Conservation (phyloP, 306 rosid genomes). For the Prunus mira region DNA sequence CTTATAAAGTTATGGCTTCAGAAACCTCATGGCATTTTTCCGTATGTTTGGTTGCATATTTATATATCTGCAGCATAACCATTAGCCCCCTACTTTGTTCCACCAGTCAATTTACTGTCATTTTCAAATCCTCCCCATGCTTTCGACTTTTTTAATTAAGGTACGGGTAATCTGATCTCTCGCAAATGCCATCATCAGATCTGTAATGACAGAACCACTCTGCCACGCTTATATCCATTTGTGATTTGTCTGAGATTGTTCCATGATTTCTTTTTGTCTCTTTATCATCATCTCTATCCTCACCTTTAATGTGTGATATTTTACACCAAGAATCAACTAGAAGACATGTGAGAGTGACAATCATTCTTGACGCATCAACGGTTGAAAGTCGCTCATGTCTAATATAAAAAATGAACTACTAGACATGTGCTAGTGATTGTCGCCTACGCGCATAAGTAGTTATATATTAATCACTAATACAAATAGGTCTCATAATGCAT, state of each 20-base stretch:
- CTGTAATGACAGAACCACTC: slow-evolving; percentile 23
- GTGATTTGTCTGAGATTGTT: slow-evolving; percentile 2
- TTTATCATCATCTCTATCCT: not conserved
- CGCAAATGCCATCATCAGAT: slow-evolving; percentile 2
- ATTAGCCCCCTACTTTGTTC: slow-evolving; percentile 29
- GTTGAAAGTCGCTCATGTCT: too few relatives aligned
- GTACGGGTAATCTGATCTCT: slow-evolving; percentile 1
- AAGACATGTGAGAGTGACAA: not conserved
- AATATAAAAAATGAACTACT: too few relatives aligned
- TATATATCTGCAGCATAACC: slow-evolving; percentile 28
- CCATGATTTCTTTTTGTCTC: not conserved
- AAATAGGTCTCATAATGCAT: too few relatives aligned
- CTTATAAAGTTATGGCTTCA: slow-evolving; percentile 12
- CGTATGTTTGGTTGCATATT: slow-evolving; percentile 25
- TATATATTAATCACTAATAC: too few relatives aligned
- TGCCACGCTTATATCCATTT: not conserved
- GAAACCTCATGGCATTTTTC: slow-evolving; percentile 32
- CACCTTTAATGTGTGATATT: not conserved
- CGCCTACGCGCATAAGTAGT: too few relatives aligned
- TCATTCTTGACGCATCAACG: not conserved
- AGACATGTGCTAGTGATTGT: too few relatives aligned
- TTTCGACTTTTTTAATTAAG: not conserved
- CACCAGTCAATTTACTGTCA: slow-evolving; percentile 43
- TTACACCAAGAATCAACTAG: not conserved
- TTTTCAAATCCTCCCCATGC: slow-evolving; percentile 39